Evolutionary conservation across 2,329 filamentous ascomycete species (phyloP).

Genomic region (Penicillium sp.): DNA sequence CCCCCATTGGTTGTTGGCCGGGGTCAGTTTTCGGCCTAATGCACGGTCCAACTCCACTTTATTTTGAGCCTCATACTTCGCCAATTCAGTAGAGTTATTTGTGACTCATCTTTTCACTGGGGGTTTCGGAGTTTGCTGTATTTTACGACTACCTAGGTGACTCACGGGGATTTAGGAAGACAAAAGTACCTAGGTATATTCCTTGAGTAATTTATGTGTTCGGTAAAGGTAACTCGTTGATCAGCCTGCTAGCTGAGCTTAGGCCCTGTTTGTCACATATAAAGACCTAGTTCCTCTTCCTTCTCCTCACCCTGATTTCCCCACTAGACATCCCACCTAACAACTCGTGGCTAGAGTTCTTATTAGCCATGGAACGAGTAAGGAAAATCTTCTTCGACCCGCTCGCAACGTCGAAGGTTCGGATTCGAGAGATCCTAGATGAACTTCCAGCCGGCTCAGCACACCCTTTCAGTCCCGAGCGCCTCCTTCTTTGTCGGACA

Average conservation of each 20-base stretch:
- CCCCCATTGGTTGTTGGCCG: too few species aligned
- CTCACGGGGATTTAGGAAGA: too few species aligned
- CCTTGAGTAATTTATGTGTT: too few species aligned
- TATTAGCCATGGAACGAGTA: neutral
- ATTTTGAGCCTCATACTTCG: too few species aligned
- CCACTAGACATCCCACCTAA: neutral
- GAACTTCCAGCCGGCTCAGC: neutral
- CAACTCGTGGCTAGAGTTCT: rapidly evolving
- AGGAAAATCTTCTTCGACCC: neutral
- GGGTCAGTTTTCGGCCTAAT: too few species aligned
- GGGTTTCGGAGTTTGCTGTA: too few species aligned
- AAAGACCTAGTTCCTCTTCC: neutral
- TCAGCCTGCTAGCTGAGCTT: neutral
- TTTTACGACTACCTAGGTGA: too few species aligned
- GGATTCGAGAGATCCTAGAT: neutral
- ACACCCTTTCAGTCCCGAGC: neutral
- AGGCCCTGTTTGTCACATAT: neutral
- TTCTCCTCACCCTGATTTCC: neutral
- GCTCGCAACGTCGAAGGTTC: neutral
- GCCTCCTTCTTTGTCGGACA: neutral
- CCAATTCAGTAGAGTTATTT: too few species aligned
- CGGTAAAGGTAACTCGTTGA: too few species aligned
- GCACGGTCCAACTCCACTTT: too few species aligned
- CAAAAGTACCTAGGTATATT: too few species aligned
- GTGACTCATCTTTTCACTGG: too few species aligned